Evolutionary conservation across 2,329 filamentous ascomycete genomes (phyloP).

Genomic region (Aspergillus novofumigatus): DNA sequence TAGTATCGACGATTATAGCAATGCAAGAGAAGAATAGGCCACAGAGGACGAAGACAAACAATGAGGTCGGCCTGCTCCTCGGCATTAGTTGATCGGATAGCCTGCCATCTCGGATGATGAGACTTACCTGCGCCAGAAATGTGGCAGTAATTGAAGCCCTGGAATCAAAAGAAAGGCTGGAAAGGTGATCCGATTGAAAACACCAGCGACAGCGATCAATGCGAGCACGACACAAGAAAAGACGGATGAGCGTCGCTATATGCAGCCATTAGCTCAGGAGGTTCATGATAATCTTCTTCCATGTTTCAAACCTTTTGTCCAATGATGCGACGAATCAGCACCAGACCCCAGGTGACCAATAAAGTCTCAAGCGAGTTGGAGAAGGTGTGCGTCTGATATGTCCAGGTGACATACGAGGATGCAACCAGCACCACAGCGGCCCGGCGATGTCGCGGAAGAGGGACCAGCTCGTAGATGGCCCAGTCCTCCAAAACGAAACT

Average conservation of each 20-base stretch:
- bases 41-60: slow-evolving; percentile 62
- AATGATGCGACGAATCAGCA: slow-evolving; percentile 81
- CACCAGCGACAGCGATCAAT: slow-evolving; percentile 74
- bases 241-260: slow-evolving; percentile 68
- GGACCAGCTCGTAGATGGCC: slow-evolving; percentile 88
- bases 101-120: neutral
- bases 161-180: slow-evolving; percentile 88
- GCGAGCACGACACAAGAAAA: slow-evolving; percentile 74
- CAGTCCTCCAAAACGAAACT: slow-evolving; percentile 98
- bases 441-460: slow-evolving; percentile 65
- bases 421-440: slow-evolving; percentile 79
- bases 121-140: slow-evolving; percentile 74
- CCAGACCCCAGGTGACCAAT: slow-evolving; percentile 86
- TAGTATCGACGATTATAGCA: slow-evolving; percentile 78
- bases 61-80: slow-evolving; percentile 48
- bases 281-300: slow-evolving; percentile 1
- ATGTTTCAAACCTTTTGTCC: slow-evolving; percentile 62
- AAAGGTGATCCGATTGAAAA: slow-evolving; percentile 97
- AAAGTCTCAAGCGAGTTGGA: slow-evolving; percentile 96
- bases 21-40: slow-evolving; percentile 64
- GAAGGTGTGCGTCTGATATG: slow-evolving; percentile 96
- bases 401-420: slow-evolving; percentile 98
- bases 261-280: slow-evolving; percentile 9
- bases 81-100: slow-evolving; percentile 17
- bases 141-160: slow-evolving; percentile 74